Evolutionary conservation across 2,329 filamentous ascomycete genomes (phyloP).

Genomic region (Nothopassalora personata): DNA sequence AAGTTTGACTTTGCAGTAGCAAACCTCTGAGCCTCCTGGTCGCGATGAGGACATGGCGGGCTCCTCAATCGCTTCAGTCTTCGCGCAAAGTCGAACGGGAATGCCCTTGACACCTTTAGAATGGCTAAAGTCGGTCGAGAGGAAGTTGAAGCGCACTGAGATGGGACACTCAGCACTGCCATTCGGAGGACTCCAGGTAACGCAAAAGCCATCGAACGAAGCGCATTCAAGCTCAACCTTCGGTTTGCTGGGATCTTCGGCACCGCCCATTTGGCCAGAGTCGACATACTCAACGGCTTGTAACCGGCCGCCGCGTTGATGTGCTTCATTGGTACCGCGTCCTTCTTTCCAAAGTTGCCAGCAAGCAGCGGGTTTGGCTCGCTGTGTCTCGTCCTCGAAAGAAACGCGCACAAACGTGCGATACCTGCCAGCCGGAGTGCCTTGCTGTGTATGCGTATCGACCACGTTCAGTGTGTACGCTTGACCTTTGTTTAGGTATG

Average conservation of each 20-base stretch:
- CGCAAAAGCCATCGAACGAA: slow-evolving; percentile 90
- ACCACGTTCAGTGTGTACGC: slow-evolving; percentile 81
- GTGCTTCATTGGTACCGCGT: slow-evolving; percentile 88
- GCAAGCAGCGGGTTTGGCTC: slow-evolving; percentile 72
- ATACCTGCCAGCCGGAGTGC: slow-evolving; percentile 63
- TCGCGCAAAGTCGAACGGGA: slow-evolving; percentile 84
- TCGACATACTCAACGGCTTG: slow-evolving; percentile 94
- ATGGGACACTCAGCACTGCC: slow-evolving; percentile 74
- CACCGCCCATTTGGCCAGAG: slow-evolving; percentile 50
- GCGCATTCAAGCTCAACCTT: slow-evolving; percentile 51
- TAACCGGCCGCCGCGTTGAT: slow-evolving; percentile 84
- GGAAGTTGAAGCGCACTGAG: slow-evolving; percentile 92
- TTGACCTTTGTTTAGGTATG: slow-evolving; percentile 96
- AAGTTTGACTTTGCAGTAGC: slow-evolving; percentile 94
- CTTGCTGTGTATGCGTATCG: slow-evolving; percentile 64
- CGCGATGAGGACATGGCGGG: slow-evolving; percentile 19
- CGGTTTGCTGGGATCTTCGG: slow-evolving; percentile 44
- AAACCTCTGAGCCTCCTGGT: slow-evolving; percentile 59
- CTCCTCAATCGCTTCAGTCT: slow-evolving; percentile 64
- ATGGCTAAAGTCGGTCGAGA: slow-evolving; percentile 97
- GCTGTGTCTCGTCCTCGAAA: slow-evolving; percentile 92
- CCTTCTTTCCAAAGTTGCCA: slow-evolving; percentile 97
- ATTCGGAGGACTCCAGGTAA: slow-evolving; percentile 68
- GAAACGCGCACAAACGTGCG: slow-evolving; percentile 91
- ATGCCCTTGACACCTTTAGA: slow-evolving; percentile 98